Base-by-base conservation (phyloP, 2,329 filamentous ascomycete species). In the Remersonia thermophila region DNA sequence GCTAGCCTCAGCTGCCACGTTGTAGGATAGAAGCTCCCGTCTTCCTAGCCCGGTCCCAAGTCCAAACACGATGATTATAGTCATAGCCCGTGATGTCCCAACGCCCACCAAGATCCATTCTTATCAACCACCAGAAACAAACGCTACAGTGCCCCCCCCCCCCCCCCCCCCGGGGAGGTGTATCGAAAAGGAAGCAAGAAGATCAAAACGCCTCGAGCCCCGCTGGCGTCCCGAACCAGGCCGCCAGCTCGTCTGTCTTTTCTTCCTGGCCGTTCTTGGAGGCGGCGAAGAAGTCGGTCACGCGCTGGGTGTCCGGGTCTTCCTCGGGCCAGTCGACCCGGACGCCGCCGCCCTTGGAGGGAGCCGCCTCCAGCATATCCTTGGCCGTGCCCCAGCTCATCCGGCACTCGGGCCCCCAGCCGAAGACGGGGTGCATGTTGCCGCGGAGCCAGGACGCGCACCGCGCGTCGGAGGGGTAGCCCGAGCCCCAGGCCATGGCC, bases 321-420 rank as follows among this genome's bases (percentile, higher is more conserved):
- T 86, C 76, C 17, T 84, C 80, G 0, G 86, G 84, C 89, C 89
- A 96, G 31, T 93, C 85, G 0, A 93, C 80, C 53, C 71, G 79
- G 36, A 81, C 69, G 3, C 72, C 74, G 16, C 65, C 66, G 7
- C 65, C 69, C 55, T 83, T 87, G 18, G 66, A 62, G 2, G 36
- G 27, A 48, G 82, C 85, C n/a, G 66, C 63, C 47, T 95, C 87
- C 3, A 98, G 63, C 75, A 96, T 73, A 52, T 96, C 87, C 61
- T 93, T 95, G 2, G 83, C 83, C 1, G 91, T 96, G 0, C 82
- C 83, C 91, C 91, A 98, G 53, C 86, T 94, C 53, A 95, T 96
- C 4, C 91, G 71, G 55, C 85, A 93, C 60, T 96, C 87, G 16
- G 73, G 73, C 0, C 89, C 87, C 89, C 91, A 98, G 11, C 91